Conservation (phyloP, 139 green algal species). For the Chlamydomonas schloesseri region DNA sequence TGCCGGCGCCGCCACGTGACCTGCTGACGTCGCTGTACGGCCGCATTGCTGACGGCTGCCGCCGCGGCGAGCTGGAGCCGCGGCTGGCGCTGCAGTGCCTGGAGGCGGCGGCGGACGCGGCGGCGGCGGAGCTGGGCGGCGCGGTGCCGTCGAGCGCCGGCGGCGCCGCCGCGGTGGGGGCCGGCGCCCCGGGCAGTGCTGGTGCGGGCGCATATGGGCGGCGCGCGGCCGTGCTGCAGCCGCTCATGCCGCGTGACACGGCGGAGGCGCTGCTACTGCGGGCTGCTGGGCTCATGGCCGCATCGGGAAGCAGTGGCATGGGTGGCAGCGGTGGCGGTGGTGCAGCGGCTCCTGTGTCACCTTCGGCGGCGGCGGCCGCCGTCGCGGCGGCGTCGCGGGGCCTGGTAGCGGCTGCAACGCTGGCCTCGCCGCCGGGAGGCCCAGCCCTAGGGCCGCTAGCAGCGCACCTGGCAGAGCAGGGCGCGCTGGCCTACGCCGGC, state of each 20-base stretch:
- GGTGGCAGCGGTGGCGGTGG: background rate
- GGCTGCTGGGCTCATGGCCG: background rate
- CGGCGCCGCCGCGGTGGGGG: background rate
- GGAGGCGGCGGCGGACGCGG: background rate
- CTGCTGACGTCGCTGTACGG: constrained; percentile 11
- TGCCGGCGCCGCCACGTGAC: background rate
- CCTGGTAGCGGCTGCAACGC: background rate
- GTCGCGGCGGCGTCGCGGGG: background rate
- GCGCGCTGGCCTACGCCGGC: background rate
- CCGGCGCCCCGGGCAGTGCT: background rate
- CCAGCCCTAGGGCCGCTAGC: background rate
- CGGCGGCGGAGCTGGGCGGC: background rate
- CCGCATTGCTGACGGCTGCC: background rate
- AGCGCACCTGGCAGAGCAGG: background rate
- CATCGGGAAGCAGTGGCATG: background rate
- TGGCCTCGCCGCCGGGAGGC: background rate
- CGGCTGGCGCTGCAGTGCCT: constrained; percentile 14
- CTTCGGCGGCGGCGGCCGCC: background rate
- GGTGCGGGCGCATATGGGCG: background rate
- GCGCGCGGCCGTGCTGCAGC: background rate
- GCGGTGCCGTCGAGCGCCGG: background rate
- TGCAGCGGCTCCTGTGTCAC: background rate
- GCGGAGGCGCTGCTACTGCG: background rate
- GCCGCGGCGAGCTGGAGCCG: background rate
- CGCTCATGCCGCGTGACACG: background rate